Evolutionary conservation across 176 grass and related monocot species (phyloP), one percentile per base, ranked within the genome.

Genomic region (Leersia perrieri): DNA sequence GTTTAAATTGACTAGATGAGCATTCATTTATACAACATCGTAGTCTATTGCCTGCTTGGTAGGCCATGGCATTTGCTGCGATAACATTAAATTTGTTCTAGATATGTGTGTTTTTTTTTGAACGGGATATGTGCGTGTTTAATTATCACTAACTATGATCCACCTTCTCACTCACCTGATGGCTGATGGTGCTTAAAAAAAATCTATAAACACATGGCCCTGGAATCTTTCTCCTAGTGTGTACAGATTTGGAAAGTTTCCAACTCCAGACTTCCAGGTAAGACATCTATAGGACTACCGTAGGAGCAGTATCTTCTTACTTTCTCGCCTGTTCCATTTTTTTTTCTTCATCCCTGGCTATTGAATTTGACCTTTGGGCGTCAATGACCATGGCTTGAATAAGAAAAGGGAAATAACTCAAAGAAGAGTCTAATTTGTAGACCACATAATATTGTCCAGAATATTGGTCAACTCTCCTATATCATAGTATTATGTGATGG

Each of bases 201-300:
- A 31, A 33, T 55, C 73, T 77, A 7, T 49, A 30, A 18, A 30
- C 0, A 28, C 55, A 8, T 40, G 18, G 20, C 27, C 5, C 44
- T 69, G 41, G 71, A 81, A 69, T 13, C 78, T 49, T 81, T 22
- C n/a, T 22, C 0, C 28, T 28, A 38, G 64, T 4, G 11, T 78
- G 75, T 8, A 15, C 84, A 40, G 26, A 66, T 74, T 80, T 40
- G 61, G 34, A 42, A 73, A 60, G 33, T 73, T 73, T 74, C 14
- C 16, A 6, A 5, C 35, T 13, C 29, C 22, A 28, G 9, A 6
- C 5, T 35, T 13, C 36, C 29, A 28, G 22, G 29, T 47, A 11
- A n/a, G 38, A 51, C 57, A 57, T 55, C 5, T 51, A 57, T 51
- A 51, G 45, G 45, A 51, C 47, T 22, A 51, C 47, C 7, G 16